Evolutionary conservation across 2,329 filamentous ascomycete genomes (phyloP), one percentile per base, ranked within the genome.

Genomic region (Clonostachys sp.): DNA sequence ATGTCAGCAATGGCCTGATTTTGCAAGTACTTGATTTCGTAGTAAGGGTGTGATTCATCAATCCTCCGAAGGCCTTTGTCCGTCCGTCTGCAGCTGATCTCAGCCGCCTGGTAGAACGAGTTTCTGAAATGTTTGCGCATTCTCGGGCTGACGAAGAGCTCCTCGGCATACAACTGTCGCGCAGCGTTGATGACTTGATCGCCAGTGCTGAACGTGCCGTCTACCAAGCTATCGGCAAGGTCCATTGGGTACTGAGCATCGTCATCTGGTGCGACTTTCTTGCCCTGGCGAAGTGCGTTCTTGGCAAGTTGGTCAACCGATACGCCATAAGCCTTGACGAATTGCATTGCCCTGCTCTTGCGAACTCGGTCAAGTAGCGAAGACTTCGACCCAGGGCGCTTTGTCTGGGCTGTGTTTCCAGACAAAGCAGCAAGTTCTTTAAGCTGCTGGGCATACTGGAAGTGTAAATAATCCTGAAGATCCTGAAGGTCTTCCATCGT

Each of bases 401-500:
- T 91, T 5, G 77, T 80, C 46, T 84, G 81, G 50, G 86, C 86
- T 10, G 76, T 68, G 47, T 82, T 82, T 13, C 78, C 74, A 39
- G 83, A 77, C 51, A 83, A 76, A 16, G 82, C 72, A 13, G 84
- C 81, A 43, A 95, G 68, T 53, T 97, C 91, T 61, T 89, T 92
- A 44, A 97, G 75, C 62, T 95, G 84, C 4, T 83, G 74, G 5
- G 88, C 83, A 58, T 97, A 97, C 60, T 91, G 87, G 67, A 99
- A 99, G 61, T 97, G 91, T 46, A 97, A 74, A 58, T 97, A 97
- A 60, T 99, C 94, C 61, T 97, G 92, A 18, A 99, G 71, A 64
- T 99, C 94, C 62, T 99, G 94, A 16, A 99, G 77, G 62, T 99
- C 94, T 62, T 99, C 94, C 76, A 96, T 91, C 1, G 87, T 92